Evolutionary conservation across 1,139 yeast species (phyloP).

Genomic region (Candida smagusa): DNA sequence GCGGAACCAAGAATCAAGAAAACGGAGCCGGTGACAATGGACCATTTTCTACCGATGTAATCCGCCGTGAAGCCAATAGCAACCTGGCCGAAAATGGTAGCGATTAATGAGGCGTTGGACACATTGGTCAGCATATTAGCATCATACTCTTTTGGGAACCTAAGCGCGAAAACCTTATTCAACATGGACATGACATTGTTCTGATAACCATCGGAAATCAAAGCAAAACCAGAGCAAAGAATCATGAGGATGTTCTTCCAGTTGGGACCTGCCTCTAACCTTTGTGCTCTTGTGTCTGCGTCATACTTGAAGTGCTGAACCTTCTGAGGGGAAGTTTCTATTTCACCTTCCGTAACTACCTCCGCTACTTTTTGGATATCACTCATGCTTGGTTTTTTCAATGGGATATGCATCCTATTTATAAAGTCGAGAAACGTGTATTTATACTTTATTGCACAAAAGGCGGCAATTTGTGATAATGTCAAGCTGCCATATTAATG

Average conservation of each 20-base stretch:
- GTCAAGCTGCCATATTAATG: too few relatives aligned
- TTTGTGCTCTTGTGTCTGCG: conserved; percentile 27
- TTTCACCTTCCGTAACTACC: neutral
- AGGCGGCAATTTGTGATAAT: too few relatives aligned
- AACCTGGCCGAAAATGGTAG: conserved; percentile 58
- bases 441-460: too few relatives aligned
- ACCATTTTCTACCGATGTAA: conserved; percentile 56
- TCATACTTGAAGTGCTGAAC: conserved; percentile 25
- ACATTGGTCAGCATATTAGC: conserved; percentile 50
- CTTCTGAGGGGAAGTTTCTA: neutral
- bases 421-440: too few relatives aligned
- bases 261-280: conserved; percentile 29
- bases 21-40: conserved; percentile 52
- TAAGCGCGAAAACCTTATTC: conserved; percentile 45
- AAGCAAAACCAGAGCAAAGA: conserved; percentile 55
- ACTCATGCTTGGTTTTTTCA: too few relatives aligned
- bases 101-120: conserved; percentile 56
- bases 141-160: conserved; percentile 44
- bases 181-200: conserved; percentile 61
- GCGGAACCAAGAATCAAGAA: conserved; percentile 55
- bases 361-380: conserved; percentile 1
- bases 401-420: too few relatives aligned
- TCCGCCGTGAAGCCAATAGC: conserved; percentile 55
- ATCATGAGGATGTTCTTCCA: conserved; percentile 38
- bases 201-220: conserved; percentile 63